Evolutionary conservation across 2,329 filamentous ascomycete genomes (phyloP).

Genomic region (Neurospora sp.): DNA sequence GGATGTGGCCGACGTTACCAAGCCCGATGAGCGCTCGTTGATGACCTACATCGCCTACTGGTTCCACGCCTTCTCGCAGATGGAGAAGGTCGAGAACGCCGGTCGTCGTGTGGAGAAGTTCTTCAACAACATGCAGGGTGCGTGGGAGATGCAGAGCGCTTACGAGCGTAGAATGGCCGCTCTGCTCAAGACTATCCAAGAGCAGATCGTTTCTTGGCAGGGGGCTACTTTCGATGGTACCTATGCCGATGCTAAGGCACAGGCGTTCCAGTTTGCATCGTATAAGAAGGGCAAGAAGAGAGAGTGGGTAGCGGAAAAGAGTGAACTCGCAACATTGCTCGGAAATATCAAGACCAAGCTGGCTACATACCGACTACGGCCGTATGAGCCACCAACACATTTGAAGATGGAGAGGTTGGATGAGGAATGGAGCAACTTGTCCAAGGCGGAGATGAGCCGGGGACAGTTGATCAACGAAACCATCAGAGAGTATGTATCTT

Average conservation of each 20-base stretch:
- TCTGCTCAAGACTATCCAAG: constrained; percentile 62
- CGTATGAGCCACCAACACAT: constrained; percentile 82
- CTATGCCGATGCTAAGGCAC: constrained; percentile 83
- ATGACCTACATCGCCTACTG: constrained; percentile 99
- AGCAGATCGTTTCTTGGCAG: constrained; percentile 68
- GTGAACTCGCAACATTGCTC: constrained; percentile 80
- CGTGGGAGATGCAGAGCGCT: constrained; percentile 98
- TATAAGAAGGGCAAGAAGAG: constrained; percentile 90
- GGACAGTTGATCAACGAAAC: constrained; percentile 97
- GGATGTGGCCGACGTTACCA: constrained; percentile 92
- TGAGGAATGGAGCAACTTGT: constrained; percentile 66
- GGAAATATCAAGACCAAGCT: constrained; percentile 99
- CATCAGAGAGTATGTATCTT: constrained; percentile 66
- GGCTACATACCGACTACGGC: constrained; percentile 81
- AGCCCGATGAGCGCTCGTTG: constrained; percentile 88
- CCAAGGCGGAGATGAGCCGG: constrained; percentile 74
- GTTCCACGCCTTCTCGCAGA: constrained; percentile 99
- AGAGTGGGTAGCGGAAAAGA: constrained; percentile 96
- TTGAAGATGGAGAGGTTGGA: constrained; percentile 76
- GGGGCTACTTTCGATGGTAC: constrained; percentile 79
- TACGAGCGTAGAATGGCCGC: constrained; percentile 87
- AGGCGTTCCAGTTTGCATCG: constrained; percentile 69
- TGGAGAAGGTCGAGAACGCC: constrained; percentile 97
- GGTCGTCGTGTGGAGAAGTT: constrained; percentile 96
- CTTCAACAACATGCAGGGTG: constrained; percentile 95